phyloP scores from a whole-genome alignment of 2,329 filamentous ascomycete genomes.

The Scytalidium lignicola region DNA sequence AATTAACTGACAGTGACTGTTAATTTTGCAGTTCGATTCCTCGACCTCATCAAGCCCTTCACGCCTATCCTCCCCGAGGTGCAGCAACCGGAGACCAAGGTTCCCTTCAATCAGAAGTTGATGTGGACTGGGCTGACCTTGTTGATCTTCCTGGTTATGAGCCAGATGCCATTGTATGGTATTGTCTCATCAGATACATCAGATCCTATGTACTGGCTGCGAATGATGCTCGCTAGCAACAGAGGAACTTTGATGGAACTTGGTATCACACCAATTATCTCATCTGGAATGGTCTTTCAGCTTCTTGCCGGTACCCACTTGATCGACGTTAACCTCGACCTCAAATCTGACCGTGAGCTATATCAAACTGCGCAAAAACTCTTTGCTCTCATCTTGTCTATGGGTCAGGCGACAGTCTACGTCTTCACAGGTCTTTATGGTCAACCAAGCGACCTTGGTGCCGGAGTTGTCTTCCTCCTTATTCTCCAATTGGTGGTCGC shows the following conservation, averaged over 20 bases:
- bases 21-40: slow-evolving; percentile 74
- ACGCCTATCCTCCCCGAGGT: slow-evolving; percentile 99
- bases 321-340: slow-evolving; percentile 99
- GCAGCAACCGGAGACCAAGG: slow-evolving; percentile 95
- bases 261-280: slow-evolving; percentile 98
- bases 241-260: slow-evolving; percentile 93
- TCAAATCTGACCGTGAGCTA: slow-evolving; percentile 98
- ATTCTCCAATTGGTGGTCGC: slow-evolving; percentile 97
- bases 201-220: slow-evolving; percentile 98
- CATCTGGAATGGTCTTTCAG: slow-evolving; percentile 99
- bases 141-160: slow-evolving; percentile 99
- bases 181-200: slow-evolving; percentile 99
- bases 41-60: slow-evolving; percentile 99
- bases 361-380: slow-evolving; percentile 99
- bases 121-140: slow-evolving; percentile 94
- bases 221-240: slow-evolving; percentile 99
- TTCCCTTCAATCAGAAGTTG: slow-evolving; percentile 97
- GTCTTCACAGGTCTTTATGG: slow-evolving; percentile 98
- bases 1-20: not conserved
- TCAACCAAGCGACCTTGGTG: slow-evolving; percentile 91
- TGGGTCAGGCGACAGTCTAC: slow-evolving; percentile 96
- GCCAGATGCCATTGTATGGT: slow-evolving; percentile 98
- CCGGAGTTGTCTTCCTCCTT: slow-evolving; percentile 95
- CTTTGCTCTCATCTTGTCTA: slow-evolving; percentile 94
- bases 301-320: slow-evolving; percentile 98